phyloP scores from a whole-genome alignment of 2,329 filamentous ascomycete genomes.

The Clonostachys solani region DNA sequence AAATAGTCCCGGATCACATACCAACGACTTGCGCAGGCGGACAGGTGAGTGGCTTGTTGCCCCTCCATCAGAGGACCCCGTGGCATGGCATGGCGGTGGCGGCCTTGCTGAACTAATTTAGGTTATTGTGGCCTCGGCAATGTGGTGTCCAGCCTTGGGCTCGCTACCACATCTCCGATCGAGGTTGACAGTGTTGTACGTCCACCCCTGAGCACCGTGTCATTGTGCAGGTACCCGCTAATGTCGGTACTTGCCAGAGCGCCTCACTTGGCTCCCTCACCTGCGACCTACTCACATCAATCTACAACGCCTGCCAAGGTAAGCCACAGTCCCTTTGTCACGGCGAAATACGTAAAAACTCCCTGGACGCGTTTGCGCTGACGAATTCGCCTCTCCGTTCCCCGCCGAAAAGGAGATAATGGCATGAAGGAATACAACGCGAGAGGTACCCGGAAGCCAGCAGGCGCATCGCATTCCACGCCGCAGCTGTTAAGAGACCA shows the following conservation, averaged over 20 bases:
- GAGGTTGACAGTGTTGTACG: constrained; percentile 71
- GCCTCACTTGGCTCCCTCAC: constrained; percentile 80
- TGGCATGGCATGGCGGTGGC: background rate
- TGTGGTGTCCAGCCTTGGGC: constrained; percentile 59
- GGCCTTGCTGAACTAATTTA: constrained; percentile 20
- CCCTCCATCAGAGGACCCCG: too few species aligned
- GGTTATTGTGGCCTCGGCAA: constrained; percentile 73
- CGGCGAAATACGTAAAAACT: too few species aligned
- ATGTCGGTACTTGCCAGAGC: constrained; percentile 37
- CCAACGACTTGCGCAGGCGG: constrained; percentile 16
- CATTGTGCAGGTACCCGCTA: background rate
- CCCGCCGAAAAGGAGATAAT: constrained; percentile 18
- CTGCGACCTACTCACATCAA: constrained; percentile 55
- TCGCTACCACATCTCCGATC: constrained; percentile 49
- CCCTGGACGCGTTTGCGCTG: too few species aligned
- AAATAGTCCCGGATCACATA: constrained; percentile 26
- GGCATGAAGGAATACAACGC: constrained; percentile 40
- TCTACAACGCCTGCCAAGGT: constrained; percentile 55
- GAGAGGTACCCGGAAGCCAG: constrained; percentile 21
- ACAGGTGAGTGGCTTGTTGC: constrained; percentile 17
- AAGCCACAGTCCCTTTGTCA: constrained; percentile 8
- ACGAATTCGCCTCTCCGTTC: background rate
- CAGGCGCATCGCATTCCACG: constrained; percentile 6
- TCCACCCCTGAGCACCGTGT: constrained; percentile 5
- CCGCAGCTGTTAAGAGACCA: constrained; percentile 30